These are phyloP conservation scores for Trypanosoma lewisi DNA, from an alignment of 208 protist species.

Conservation along the genomic window DNA sequence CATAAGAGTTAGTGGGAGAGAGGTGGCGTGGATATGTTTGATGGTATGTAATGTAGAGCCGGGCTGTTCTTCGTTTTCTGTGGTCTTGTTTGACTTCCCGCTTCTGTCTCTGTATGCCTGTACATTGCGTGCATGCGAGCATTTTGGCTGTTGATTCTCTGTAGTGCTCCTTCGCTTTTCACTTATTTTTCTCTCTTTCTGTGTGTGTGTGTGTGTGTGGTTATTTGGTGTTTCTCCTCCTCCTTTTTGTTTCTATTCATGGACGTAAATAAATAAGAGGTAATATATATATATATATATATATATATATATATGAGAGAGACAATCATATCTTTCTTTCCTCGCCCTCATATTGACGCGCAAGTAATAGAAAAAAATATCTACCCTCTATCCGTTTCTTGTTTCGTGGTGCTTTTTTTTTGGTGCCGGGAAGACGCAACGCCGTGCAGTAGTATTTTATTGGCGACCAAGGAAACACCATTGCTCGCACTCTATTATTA, in stretches of 20 bases:
- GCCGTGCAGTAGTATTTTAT: background rate
- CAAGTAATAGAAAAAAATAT: background rate
- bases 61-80: background rate
- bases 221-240: no score
- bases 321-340: no score
- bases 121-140: background rate
- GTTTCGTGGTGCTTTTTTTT: background rate
- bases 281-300: no score
- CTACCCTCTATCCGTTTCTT: no score
- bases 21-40: background rate
- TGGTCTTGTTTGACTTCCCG: background rate
- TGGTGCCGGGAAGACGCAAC: background rate
- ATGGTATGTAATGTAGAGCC: no score
- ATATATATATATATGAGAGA: no score
- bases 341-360: no score
- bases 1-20: slow-evolving; percentile 1
- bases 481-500: no score
- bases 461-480: no score
- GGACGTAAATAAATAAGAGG: no score
- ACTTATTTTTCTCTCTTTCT: background rate
- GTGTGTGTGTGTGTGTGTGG: background rate
- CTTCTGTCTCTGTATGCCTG: background rate
- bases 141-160: background rate
- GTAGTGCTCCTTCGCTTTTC: background rate
- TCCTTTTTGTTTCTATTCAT: no score